Evolutionary conservation across 2,329 filamentous ascomycete species (phyloP), one percentile per base, ranked within the genome.

Genomic region (Colletotrichum tropicicola): DNA sequence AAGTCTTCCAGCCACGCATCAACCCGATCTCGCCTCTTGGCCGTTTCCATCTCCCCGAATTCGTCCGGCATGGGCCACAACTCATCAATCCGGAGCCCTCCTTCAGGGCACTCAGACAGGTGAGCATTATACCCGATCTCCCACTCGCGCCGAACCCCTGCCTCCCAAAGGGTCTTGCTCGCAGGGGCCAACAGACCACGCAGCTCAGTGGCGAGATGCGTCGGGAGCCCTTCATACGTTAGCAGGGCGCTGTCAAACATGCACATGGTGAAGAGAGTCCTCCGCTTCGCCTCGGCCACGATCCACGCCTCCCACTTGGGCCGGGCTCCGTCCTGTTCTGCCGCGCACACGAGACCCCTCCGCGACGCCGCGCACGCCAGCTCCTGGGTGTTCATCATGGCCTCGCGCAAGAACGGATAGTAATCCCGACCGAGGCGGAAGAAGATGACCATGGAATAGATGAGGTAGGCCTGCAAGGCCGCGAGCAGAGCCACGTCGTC

Each of bases 301-400:
- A 87, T 80, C 86, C 86, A 88, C 1, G 77, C 74, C 60, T 86
- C 83, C 85, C 85, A 87, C 6, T 58, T 72, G 0, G 85, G 85
- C 3, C 79, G 77, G 0, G 70, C 63, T 1, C 72, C 72, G 2
- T 73, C 60, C 13, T 74, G 70, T 58, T 87, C 85, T 1, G 79
- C 78, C 0, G 65, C 37, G 47, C 81, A 85, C 8, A 80, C 70
- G 2, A 87, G 77, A 0, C 84, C 84, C 32, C 72, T 71, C 3
- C 72, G 73, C 7, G 76, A 73, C 6, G 74, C 74, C 1, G 72
- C 69, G 59, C 78, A 82, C 5, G 85, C 84, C 15, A 87, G 66
- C 5, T 83, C 80, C 71, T 86, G 83, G 1, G 87, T 76, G 10
- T 80, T 81, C 57, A 85, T 81, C 70, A 86, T 81, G 3, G 77